These are phyloP conservation scores for Candida ipomoeae DNA, from an alignment of 805 yeast species.

Conservation along the genomic window DNA sequence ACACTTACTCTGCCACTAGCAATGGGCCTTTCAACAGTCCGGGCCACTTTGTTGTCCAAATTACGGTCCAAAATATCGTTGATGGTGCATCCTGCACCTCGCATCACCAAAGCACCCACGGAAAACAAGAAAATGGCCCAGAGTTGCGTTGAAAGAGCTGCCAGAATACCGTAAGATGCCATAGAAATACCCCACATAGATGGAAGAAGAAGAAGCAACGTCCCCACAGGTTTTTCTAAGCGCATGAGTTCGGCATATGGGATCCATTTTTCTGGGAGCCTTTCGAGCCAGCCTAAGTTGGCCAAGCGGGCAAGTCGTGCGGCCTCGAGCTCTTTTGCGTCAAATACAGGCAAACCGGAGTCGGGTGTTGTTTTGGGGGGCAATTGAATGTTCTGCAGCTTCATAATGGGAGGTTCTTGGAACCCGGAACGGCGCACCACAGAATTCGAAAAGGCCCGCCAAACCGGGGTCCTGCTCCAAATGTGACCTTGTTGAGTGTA, in stretches of 20 bases:
- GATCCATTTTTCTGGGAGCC: conserved; percentile 67
- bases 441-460: conserved; percentile 1
- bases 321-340: conserved; percentile 39
- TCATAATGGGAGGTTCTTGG: conserved; percentile 12
- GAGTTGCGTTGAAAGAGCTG: conserved; percentile 60
- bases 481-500: background rate
- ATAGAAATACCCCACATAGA: conserved; percentile 90
- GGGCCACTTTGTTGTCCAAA: conserved; percentile 76
- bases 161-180: conserved; percentile 73
- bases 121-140: conserved; percentile 69
- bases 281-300: conserved; percentile 44
- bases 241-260: conserved; percentile 94
- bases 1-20: conserved; percentile 79
- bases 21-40: conserved; percentile 90
- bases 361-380: background rate
- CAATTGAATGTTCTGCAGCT: background rate
- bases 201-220: conserved; percentile 77
- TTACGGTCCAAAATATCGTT: conserved; percentile 85
- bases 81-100: conserved; percentile 97
- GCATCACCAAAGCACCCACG: conserved; percentile 83
- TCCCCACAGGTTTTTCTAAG: conserved; percentile 94
- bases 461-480: background rate
- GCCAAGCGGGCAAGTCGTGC: conserved; percentile 51
- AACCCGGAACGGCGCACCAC: conserved; percentile 4
- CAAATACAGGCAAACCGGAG: background rate